Conservation (phyloP, 108 stramenopile genomes). For the Discostella stelligeroides region DNA sequence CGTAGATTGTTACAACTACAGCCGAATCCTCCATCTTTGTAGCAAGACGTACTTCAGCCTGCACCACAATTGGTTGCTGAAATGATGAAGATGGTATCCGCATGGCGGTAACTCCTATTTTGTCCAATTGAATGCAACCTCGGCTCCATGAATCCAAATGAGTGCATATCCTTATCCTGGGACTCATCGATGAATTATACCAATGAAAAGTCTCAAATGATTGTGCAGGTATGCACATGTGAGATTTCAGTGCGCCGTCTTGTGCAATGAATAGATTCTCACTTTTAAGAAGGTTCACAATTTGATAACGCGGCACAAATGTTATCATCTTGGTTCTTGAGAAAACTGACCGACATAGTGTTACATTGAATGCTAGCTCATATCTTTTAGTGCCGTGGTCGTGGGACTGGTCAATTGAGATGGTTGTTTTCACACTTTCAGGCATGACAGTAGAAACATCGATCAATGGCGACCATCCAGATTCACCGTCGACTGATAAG, state of each 20-base stretch:
- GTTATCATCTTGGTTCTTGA: slow-evolving; percentile 68
- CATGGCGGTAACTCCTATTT: slow-evolving; percentile 79
- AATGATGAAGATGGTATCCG: slow-evolving; percentile 52
- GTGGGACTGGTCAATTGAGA: slow-evolving; percentile 55
- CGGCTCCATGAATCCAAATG: slow-evolving; percentile 58
- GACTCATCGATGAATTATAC: slow-evolving; percentile 52
- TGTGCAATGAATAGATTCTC: slow-evolving; percentile 64
- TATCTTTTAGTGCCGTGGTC: slow-evolving; percentile 55
- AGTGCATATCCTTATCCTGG: slow-evolving; percentile 57
- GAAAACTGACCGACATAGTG: slow-evolving; percentile 66
- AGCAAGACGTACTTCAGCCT: slow-evolving; percentile 79
- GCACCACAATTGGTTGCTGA: slow-evolving; percentile 60
- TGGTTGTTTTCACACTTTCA: slow-evolving; percentile 59
- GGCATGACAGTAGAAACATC: slow-evolving; percentile 81
- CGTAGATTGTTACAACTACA: slow-evolving; percentile 75
- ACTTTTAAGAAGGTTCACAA: slow-evolving; percentile 69
- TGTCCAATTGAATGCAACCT: slow-evolving; percentile 68
- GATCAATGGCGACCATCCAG: slow-evolving; percentile 64
- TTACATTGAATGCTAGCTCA: slow-evolving; percentile 74
- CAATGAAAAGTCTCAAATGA: slow-evolving; percentile 70
- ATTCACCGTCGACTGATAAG: slow-evolving; percentile 56
- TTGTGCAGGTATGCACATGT: slow-evolving; percentile 59
- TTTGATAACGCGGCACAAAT: slow-evolving; percentile 69
- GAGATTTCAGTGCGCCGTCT: slow-evolving; percentile 55
- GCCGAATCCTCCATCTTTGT: slow-evolving; percentile 74